Conservation (phyloP, 768 basidiomycete genomes). For the Leccinum variicolor region DNA sequence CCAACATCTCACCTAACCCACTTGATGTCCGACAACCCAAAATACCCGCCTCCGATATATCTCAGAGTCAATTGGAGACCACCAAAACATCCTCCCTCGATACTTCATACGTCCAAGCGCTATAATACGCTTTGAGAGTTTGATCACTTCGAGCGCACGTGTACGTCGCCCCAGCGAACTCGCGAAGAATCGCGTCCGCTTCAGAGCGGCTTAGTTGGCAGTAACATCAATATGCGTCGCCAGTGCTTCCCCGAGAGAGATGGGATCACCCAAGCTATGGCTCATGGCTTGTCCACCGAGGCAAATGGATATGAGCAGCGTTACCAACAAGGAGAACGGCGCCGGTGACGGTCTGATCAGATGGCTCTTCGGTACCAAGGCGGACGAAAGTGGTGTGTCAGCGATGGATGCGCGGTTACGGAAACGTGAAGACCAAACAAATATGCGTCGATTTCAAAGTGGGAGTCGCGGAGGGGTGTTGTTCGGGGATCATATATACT, state of each 20-base stretch:
- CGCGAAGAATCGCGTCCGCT: conserved; percentile 32
- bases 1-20: too few relatives aligned
- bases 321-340: conserved; percentile 36
- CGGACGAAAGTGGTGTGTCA: conserved; percentile 5
- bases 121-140: conserved; percentile 36
- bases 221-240: conserved; percentile 29
- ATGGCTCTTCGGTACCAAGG: conserved; percentile 14
- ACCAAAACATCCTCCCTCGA: conserved; percentile 11
- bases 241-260: conserved; percentile 42
- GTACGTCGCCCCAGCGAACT: conserved; percentile 36
- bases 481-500: conserved; percentile 24
- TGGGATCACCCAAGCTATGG: conserved; percentile 51
- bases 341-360: conserved; percentile 1
- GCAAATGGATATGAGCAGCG: conserved; percentile 52
- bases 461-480: conserved; percentile 33
- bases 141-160: conserved; percentile 41
- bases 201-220: conserved; percentile 6
- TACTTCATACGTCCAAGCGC: conserved; percentile 22
- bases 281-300: conserved; percentile 59
- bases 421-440: conserved; percentile 38
- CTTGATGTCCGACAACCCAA: conserved; percentile 12
- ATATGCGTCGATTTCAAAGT: conserved; percentile 29
- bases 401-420: too few relatives aligned
- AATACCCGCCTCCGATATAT: conserved; percentile 26
- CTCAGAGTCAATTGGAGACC: conserved; percentile 24